Base-by-base conservation (phyloP, 1,284 basidiomycete species). In the Porodaedalea pini region DNA sequence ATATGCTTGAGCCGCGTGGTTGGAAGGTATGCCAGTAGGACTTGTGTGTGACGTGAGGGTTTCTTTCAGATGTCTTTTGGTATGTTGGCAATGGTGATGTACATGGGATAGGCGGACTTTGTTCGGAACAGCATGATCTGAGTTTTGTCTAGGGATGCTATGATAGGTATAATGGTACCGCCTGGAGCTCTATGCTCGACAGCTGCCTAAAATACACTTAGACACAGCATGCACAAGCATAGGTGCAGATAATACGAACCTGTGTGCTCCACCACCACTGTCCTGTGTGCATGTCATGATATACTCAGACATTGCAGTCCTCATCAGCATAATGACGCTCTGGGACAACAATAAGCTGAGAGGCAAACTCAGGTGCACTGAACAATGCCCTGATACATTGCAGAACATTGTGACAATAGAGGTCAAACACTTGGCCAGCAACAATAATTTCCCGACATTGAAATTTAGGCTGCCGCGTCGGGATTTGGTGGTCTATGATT, bases 1-100 rank as follows among this genome's bases (percentile, higher is more conserved):
- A 44, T 31, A 25, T 57, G 25, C 15, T 29, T n/a, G 4, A 66
- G 47, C 27, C 63, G 62, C 7, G 54, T 45, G 19, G 60, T 45
- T 1, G 66, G 59, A 0, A 69, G 58, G 48, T 68, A 69, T n/a
- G 47, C 65, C 3, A 70, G 45, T 3, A 68, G 60, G 11, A 69
- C 61, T 39, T 59, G 62, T 10, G 63, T 64, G 19, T 61, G 61
- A 17, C 54, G 40, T 2, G 56, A 56, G 0, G 65, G 61, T 43
- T 64, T 62, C 17, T 59, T 51, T 1, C 57, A 62, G 11, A 65
- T 51, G n/a, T 51, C 44, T 31, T 61, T 63, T 1, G 65, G 60
- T 1, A 70, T 61, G 54, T 69, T 68, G 0, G 65, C 68, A 34
- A 69, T 51, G 2, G 66, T 67, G 10, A 70, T 45, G 37, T 67